These are phyloP conservation scores for Inonotus obliquus DNA, from an alignment of 1,284 basidiomycete species.

Conservation along the genomic window DNA sequence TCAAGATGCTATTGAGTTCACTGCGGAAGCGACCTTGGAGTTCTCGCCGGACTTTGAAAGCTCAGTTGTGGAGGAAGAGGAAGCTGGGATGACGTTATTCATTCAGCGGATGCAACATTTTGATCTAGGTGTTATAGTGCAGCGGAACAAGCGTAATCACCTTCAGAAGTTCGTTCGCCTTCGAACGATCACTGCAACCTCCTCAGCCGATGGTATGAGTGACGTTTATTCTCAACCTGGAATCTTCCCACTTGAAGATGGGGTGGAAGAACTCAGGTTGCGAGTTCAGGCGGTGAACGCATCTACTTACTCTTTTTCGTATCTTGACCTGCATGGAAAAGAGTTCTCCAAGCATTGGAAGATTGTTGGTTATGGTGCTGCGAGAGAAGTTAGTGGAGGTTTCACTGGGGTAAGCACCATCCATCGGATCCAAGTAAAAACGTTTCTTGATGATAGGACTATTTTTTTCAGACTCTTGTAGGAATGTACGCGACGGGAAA, in stretches of 20 bases:
- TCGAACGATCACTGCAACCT: constrained; percentile 16
- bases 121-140: constrained; percentile 18
- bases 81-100: constrained; percentile 22
- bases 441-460: background rate
- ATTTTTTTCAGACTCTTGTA: constrained; percentile 16
- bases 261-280: background rate
- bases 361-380: constrained; percentile 21
- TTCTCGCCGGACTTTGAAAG: constrained; percentile 6
- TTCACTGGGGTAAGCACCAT: constrained; percentile 20
- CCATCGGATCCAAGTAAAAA: background rate
- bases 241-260: constrained; percentile 3
- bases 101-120: constrained; percentile 21
- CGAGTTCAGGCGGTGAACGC: constrained; percentile 19
- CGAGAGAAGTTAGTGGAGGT: constrained; percentile 23
- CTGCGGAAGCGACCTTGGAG: constrained; percentile 9
- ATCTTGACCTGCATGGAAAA: constrained; percentile 2
- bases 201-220: constrained; percentile 12
- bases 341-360: background rate
- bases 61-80: constrained; percentile 14
- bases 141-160: background rate
- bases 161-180: constrained; percentile 14
- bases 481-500: constrained; percentile 23
- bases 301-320: constrained; percentile 18
- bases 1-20: constrained; percentile 21
- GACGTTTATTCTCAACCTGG: constrained; percentile 17